Base-by-base conservation (phyloP, 371 early-diverging fungal genomes). In the Mucor ambiguus region DNA sequence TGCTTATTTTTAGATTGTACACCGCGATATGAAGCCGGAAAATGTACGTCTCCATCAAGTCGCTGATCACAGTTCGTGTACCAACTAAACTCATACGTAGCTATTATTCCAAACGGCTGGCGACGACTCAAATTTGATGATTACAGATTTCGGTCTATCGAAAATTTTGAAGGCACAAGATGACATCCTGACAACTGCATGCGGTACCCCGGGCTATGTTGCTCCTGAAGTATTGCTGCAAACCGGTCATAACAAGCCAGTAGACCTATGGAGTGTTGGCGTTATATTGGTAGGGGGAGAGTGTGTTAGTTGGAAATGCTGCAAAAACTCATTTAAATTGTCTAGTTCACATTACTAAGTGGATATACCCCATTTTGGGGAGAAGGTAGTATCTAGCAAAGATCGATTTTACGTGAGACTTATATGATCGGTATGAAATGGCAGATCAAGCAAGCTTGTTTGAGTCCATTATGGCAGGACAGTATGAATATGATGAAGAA, bases 361-460 rank as follows among this genome's bases (percentile, higher is more conserved):
- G 98, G 98, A 5, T 88, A 85, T 66, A 89, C 95, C 18, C 98
- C 98, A n/a, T 98, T 95, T 82, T 94, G 93, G 74, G 92, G 86
- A 16, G 85, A 86, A 72, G 85, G 84, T 78, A 32, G 57, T 32
- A 32, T 61, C 16, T 0, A 63, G 52, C 58, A 9, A 28, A 49
- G 18, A 48, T n/a, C 54, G 22, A 63, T 20, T 26, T n/a, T 4
- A 16, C 32, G 14, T 9, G 12, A 22, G 10, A 41, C 18, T 41
- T 5, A 41, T 41, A 18, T 30, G 18, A 18, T 18, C 5, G 16
- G 41, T 49, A 32, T 29, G 14, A 55, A 0, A 1, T n/a, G 24
- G n/a, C 41, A 80, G 84, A 89, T 62, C 89, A 88, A 70, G 75
- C 84, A 28, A 72, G 84, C 14, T 80, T 92, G 41, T 79, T 90